Conservation (phyloP, 306 rosid genomes). For the Psophocarpus tetragonolobus region DNA sequence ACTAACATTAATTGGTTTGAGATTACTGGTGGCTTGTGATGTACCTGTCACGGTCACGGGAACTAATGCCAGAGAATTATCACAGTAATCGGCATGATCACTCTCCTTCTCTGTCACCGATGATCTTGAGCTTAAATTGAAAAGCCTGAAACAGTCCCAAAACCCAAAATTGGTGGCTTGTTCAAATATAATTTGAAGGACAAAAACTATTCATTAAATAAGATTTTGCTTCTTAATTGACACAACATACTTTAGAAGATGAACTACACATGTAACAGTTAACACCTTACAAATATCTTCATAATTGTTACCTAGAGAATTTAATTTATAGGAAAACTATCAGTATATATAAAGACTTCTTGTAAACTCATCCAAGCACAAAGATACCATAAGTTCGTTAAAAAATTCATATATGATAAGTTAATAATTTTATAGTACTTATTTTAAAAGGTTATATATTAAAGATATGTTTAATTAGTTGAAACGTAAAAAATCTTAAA, state of each 20-base stretch:
- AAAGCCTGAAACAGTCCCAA: constrained; percentile 42
- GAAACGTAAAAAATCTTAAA: neutral
- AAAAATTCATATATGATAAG: neutral
- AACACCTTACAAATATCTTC: too few species aligned
- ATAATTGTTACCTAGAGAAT: neutral
- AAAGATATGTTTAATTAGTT: neutral
- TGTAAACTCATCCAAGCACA: neutral
- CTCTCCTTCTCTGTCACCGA: constrained; percentile 45
- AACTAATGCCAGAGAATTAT: constrained; percentile 54
- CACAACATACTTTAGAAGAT: neutral
- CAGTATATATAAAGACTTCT: neutral
- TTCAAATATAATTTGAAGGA: neutral
- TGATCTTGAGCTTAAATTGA: constrained; percentile 43
- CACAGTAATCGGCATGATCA: constrained; percentile 40
- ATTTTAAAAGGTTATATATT: neutral
- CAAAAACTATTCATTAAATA: neutral
- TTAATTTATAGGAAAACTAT: neutral
- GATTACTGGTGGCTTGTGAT: constrained; percentile 39
- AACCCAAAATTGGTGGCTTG: constrained; percentile 5
- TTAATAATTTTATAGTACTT: neutral
- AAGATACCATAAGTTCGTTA: too few species aligned
- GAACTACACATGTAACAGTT: neutral
- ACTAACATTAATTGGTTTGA: constrained; percentile 51
- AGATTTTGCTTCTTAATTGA: neutral
- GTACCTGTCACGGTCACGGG: constrained; percentile 43